These are phyloP conservation scores for Vinca minor DNA, from an alignment of 257 asterid genomes.

Conservation along the genomic window DNA sequence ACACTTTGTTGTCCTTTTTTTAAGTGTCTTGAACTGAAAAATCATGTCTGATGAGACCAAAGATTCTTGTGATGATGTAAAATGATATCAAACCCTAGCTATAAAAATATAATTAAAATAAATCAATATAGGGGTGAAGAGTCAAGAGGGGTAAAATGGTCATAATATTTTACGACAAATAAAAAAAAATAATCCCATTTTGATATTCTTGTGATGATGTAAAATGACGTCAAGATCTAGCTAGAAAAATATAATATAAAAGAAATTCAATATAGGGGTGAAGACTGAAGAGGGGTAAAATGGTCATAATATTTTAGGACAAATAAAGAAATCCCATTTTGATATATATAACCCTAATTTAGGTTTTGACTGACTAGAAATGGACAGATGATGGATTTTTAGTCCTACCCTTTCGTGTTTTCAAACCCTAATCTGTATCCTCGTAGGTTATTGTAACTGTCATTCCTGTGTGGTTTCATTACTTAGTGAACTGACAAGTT, in stretches of 20 bases:
- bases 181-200: no score
- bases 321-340: conserved; percentile 15
- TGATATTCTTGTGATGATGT: no score
- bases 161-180: no score
- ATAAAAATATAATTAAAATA: no score
- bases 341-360: conserved; percentile 16
- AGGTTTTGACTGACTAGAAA: conserved; percentile 20
- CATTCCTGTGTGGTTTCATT: conserved; percentile 14
- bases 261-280: no score
- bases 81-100: conserved; percentile 18
- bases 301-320: conserved; percentile 17
- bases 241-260: no score
- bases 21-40: conserved; percentile 27
- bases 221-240: no score
- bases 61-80: conserved; percentile 36
- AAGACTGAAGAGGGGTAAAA: conserved; percentile 24
- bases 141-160: no score
- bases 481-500: conserved; percentile 32
- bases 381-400: conserved; percentile 18
- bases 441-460: conserved; percentile 30
- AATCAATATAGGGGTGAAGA: no score
- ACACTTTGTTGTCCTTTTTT: conserved; percentile 26
- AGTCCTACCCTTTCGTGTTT: conserved; percentile 19
- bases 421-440: conserved; percentile 43
- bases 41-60: conserved; percentile 47